phyloP scores from a whole-genome alignment of 2,329 filamentous ascomycete species.

The Colletotrichum falcatum region DNA sequence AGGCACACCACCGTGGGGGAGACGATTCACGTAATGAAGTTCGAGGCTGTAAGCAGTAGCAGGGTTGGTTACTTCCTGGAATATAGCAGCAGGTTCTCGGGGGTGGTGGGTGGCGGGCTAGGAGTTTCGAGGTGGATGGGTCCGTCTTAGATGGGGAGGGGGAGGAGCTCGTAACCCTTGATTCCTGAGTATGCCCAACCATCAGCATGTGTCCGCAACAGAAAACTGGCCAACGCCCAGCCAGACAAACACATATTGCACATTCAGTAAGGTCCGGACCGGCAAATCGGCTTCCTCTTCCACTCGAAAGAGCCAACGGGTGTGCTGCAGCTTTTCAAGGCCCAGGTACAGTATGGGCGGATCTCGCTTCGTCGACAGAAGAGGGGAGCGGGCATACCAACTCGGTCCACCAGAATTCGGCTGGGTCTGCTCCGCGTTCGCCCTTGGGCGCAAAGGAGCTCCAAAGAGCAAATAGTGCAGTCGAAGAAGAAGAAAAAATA shows the following conservation, averaged over 20 bases:
- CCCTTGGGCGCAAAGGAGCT: slow-evolving; percentile 28
- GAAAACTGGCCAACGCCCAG: slow-evolving; percentile 8
- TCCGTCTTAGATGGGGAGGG: slow-evolving; percentile 31
- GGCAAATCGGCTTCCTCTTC: not conserved
- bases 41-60: slow-evolving; percentile 12
- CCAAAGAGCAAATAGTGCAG: slow-evolving; percentile 15
- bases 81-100: slow-evolving; percentile 1
- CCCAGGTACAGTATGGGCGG: slow-evolving; percentile 22
- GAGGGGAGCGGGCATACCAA: slow-evolving; percentile 40
- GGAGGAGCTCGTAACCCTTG: slow-evolving; percentile 38
- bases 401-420: slow-evolving; percentile 39
- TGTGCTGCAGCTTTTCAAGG: slow-evolving; percentile 14
- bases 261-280: not conserved
- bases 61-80: not conserved
- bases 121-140: slow-evolving; percentile 13
- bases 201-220: slow-evolving; percentile 37
- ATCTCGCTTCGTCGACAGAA: slow-evolving; percentile 23
- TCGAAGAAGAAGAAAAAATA: not conserved
- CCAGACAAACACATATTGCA: slow-evolving; percentile 13
- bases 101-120: slow-evolving; percentile 17
- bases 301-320: slow-evolving; percentile 14
- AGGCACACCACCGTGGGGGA: slow-evolving; percentile 23
- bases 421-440: slow-evolving; percentile 34
- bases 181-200: slow-evolving; percentile 38
- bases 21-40: slow-evolving; percentile 26